These are phyloP conservation scores for Capillidium rhysosporum DNA, from an alignment of 371 early-diverging fungal species.

Conservation along the genomic window DNA sequence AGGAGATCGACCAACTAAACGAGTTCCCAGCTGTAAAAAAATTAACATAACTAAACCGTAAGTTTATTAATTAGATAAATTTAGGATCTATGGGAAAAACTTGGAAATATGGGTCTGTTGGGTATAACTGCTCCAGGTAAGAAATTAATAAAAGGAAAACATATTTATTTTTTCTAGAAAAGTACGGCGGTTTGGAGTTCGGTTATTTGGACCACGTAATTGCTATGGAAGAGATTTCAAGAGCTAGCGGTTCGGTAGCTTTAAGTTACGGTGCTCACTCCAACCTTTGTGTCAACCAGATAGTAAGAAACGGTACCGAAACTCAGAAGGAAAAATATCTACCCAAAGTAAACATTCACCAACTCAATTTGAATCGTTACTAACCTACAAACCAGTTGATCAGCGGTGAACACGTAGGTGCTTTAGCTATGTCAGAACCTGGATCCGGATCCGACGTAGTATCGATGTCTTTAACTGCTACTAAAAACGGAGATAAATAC, in stretches of 20 bases:
- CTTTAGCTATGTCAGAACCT: conserved; percentile 91
- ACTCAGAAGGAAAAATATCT: conserved; percentile 81
- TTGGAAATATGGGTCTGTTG: conserved; percentile 88
- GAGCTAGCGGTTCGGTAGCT: conserved; percentile 82
- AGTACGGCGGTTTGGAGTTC: conserved; percentile 78
- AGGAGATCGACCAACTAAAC: conserved; percentile 64
- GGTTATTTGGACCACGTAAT: conserved; percentile 86
- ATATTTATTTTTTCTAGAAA: conserved; percentile 15
- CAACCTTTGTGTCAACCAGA: conserved; percentile 93
- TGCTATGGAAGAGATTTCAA: conserved; percentile 84
- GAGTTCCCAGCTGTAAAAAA: conserved; percentile 64
- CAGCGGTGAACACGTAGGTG: conserved; percentile 79
- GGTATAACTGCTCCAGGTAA: conserved; percentile 63
- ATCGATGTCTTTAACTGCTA: conserved; percentile 76
- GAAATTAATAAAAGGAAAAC: background rate
- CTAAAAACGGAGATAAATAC: conserved; percentile 61
- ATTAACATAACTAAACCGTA: no score
- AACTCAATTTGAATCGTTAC: background rate
- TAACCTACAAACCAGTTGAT: conserved; percentile 27
- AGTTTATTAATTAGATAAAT: no score
- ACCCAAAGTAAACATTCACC: conserved; percentile 35
- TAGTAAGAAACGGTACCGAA: conserved; percentile 75
- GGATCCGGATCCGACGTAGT: conserved; percentile 88
- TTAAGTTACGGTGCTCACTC: conserved; percentile 93
- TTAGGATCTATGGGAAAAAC: conserved; percentile 86